Base-by-base conservation (phyloP, 331 rosid species). In the Quercus phellos region DNA sequence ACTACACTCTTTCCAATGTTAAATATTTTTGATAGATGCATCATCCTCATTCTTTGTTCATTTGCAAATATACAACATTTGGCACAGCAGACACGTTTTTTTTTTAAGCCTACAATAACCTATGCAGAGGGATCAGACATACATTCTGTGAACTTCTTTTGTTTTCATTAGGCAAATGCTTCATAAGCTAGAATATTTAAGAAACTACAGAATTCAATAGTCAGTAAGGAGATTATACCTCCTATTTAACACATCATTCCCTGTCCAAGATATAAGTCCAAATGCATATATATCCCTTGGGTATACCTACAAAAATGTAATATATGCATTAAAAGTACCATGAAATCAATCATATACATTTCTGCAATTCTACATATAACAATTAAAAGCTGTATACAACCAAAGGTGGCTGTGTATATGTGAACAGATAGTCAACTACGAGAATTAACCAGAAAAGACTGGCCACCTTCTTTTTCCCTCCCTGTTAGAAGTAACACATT, bases 191-290 rank as follows among this genome's bases (percentile, higher is more conserved):
- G 51, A 66, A 66, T 32, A 66, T 32, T 22, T 68, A 24, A 19
- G 12, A 5, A 8, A 42, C 51, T 9, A 24, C 30, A 58, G 55
- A 84, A 46, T 56, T 54, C 19, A 27, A 73, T 56, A 77, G 30
- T 64, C 13, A 43, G 22, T 46, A 46, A 51, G 77, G 77, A 76
- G 43, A 59, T 42, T 77, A 34, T 82, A 95, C 99, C 98, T 90
- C 86, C 99, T 87, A 72, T 94, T 92, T 66, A 94, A 66, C 34
- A 90, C 99, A 80, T 94, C 99, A 77, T 95, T 92, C 82, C 98
- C 98, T 0, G 99, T 95, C 97, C 98, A 95, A 51, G 95, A 90
- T 68, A 92, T 46, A 35, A 94, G 88, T 60, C 94, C 98, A 74
- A 90, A 94, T 43, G 97, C 99, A 86, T 89, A 87, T 74, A 92